Conservation (phyloP, 1,139 yeast genomes). For the Kodamaea suecica region DNA sequence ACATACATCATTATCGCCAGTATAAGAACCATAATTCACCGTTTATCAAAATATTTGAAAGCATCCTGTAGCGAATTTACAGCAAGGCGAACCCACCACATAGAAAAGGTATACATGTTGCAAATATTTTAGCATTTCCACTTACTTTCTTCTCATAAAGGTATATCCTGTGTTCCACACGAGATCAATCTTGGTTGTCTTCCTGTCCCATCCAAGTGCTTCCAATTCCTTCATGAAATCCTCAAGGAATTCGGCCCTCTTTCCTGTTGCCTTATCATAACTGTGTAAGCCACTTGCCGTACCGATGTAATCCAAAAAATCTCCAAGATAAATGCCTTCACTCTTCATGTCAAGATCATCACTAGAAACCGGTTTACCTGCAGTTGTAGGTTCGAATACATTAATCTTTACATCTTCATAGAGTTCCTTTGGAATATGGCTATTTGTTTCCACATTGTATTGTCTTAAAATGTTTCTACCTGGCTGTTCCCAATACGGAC, state of each 20-base stretch:
- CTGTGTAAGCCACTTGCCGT: slow-evolving; percentile 42
- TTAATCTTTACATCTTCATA: slow-evolving; percentile 28
- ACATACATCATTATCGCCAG: no score
- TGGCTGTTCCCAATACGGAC: slow-evolving; percentile 48
- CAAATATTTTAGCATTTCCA: no score
- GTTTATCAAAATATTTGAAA: no score
- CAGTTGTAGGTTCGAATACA: slow-evolving; percentile 21
- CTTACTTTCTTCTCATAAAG: slow-evolving; percentile 20
- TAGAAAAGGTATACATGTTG: no score
- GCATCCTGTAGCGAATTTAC: no score
- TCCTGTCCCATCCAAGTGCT: slow-evolving; percentile 31
- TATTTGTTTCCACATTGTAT: slow-evolving; percentile 28
- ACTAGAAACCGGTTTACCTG: slow-evolving; percentile 4
- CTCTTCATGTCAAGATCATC: slow-evolving; percentile 27
- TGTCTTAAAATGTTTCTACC: slow-evolving; percentile 36
- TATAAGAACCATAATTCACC: no score
- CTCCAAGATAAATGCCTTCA: slow-evolving; percentile 21
- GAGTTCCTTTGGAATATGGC: slow-evolving; percentile 29
- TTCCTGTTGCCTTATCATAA: slow-evolving; percentile 30
- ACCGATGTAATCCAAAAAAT: slow-evolving; percentile 29
- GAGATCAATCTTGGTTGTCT: slow-evolving; percentile 31
- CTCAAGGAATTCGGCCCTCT: slow-evolving; percentile 22
- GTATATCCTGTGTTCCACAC: slow-evolving; percentile 45
- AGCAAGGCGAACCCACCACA: no score
- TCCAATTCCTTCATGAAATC: slow-evolving; percentile 26